A percentile compares a stretch with the other conserved stretches of the same genome.
Conservation (phyloP, 345 rosid species). For the Cochlearia excelsa region DNA sequence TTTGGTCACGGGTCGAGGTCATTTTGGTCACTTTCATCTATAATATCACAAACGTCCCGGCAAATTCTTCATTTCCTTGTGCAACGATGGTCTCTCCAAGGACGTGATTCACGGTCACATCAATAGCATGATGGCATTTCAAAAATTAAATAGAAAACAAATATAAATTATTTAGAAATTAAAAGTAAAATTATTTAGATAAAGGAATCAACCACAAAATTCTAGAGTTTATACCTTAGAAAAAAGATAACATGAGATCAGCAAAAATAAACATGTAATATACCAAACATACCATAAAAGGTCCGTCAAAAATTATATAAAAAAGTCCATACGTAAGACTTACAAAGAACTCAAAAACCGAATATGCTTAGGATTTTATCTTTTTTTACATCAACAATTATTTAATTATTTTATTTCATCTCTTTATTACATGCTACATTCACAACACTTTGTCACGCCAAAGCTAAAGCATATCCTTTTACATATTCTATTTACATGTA, state of each 20-base stretch:
- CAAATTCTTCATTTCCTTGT: constrained; percentile 16
- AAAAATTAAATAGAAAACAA: not conserved
- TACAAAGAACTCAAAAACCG: constrained; percentile 23
- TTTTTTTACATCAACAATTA: constrained; percentile 14
- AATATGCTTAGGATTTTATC: constrained; percentile 33
- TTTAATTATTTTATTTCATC: constrained; percentile 1
- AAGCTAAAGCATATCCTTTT: constrained; percentile 38
- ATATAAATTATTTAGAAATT: too few species aligned
- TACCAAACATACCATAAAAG: constrained; percentile 35
- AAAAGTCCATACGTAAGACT: constrained; percentile 28
- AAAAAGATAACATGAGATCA: constrained; percentile 26
- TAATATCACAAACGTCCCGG: constrained; percentile 27
- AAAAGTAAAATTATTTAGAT: not conserved
- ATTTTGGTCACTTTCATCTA: constrained; percentile 15
- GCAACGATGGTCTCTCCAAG: constrained; percentile 19
- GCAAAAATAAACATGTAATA: constrained; percentile 26
- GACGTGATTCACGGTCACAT: constrained; percentile 26
- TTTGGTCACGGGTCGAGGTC: constrained; percentile 7
- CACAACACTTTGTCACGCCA: constrained; percentile 41
- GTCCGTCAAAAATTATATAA: constrained; percentile 27
- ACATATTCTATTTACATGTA: constrained; percentile 25
- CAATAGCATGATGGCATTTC: constrained; percentile 16
- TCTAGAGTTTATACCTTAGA: constrained; percentile 35
- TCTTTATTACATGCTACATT: constrained; percentile 36
- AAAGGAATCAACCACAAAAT: constrained; percentile 28